Conservation (phyloP, 2,329 filamentous ascomycete species). For the Ustulina deusta region DNA sequence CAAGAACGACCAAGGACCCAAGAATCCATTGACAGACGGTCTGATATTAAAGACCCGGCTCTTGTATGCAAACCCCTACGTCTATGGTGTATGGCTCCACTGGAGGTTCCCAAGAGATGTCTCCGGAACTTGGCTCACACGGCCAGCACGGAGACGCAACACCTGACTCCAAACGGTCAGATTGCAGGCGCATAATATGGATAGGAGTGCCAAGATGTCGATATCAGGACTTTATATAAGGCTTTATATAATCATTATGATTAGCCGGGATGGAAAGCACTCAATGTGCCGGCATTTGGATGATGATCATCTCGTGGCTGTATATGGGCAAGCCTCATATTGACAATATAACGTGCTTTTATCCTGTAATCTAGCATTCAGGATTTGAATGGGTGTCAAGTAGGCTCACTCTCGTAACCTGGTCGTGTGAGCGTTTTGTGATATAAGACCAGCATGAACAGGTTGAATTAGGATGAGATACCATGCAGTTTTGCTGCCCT, state of each 20-base stretch:
- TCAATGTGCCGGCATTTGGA: conserved; percentile 41
- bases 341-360: conserved; percentile 27
- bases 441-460: conserved; percentile 4
- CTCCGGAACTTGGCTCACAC: conserved; percentile 30
- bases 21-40: conserved; percentile 17
- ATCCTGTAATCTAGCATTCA: conserved; percentile 30
- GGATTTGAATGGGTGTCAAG: neutral
- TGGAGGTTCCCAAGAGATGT: conserved; percentile 12
- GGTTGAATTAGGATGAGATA: conserved; percentile 8
- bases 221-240: conserved; percentile 36
- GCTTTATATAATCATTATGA: conserved; percentile 42
- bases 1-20: conserved; percentile 23
- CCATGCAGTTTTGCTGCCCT: too few relatives aligned
- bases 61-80: conserved; percentile 7
- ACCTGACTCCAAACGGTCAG: conserved; percentile 36
- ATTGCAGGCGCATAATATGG: conserved; percentile 34
- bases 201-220: conserved; percentile 34
- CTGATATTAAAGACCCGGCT: conserved; percentile 29
- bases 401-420: neutral
- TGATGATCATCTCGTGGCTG: conserved; percentile 26
- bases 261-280: conserved; percentile 45
- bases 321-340: conserved; percentile 23
- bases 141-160: conserved; percentile 27
- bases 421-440: conserved; percentile 9
- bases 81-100: neutral